Percentiles rank a stretch among this genome's conserved stretches.
Conservation (phyloP, 2,329 filamentous ascomycete genomes). For the Camptophora hylomeconis region DNA sequence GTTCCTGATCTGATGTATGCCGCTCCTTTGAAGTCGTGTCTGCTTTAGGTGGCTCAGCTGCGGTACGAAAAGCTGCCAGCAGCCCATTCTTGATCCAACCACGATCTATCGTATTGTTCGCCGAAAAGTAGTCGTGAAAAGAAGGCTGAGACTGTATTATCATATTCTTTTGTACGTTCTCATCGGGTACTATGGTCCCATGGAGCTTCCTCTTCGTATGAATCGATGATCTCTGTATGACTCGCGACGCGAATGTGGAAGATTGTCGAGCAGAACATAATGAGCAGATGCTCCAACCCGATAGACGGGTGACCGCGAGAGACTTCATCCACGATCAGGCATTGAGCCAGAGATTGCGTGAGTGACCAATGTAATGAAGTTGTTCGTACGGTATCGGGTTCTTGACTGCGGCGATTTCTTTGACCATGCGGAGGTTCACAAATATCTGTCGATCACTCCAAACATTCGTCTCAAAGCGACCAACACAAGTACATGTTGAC, state of each 20-base stretch:
- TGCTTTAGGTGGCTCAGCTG: constrained; percentile 5
- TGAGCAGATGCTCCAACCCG: constrained; percentile 8
- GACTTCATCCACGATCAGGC: constrained; percentile 6
- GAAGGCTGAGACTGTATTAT: constrained; percentile 10
- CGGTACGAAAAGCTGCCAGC: constrained; percentile 13
- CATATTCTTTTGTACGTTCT: constrained; percentile 4
- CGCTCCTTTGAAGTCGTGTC: constrained; percentile 1
- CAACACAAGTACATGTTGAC: too few species aligned
- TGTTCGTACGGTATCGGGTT: neutral
- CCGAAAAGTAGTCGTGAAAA: constrained; percentile 18
- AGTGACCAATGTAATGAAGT: neutral
- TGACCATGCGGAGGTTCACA: too few species aligned
- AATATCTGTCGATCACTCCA: too few species aligned
- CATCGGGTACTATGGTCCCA: constrained; percentile 5
- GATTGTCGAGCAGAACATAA: too few species aligned
- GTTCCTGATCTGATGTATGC: too few species aligned
- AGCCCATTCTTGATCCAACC: constrained; percentile 17
- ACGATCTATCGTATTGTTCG: constrained; percentile 17
- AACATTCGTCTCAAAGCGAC: too few species aligned
- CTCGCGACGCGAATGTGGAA: too few species aligned
- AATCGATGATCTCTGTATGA: constrained; percentile 10
- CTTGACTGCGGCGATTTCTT: neutral
- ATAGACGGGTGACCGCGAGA: constrained; percentile 10
- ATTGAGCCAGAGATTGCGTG: neutral
- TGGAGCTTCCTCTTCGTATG: constrained; percentile 14